Evolutionary conservation across 805 yeast species (phyloP).

Genomic region (Suhomyces prunicola): DNA sequence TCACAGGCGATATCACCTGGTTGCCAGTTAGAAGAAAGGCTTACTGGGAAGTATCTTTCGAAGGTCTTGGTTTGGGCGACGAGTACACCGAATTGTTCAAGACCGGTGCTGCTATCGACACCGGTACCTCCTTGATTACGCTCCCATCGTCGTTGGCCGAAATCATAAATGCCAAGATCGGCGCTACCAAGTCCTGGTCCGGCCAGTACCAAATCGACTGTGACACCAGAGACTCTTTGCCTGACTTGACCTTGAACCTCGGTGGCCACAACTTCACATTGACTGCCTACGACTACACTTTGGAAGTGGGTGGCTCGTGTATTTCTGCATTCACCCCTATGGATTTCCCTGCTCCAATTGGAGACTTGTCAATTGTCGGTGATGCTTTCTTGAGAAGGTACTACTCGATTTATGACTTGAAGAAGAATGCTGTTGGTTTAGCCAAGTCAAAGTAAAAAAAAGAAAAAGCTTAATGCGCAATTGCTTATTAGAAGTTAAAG

Average conservation of each 20-base stretch:
- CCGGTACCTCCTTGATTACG: conserved; percentile 95
- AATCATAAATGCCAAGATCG: conserved; percentile 90
- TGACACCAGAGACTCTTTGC: conserved; percentile 75
- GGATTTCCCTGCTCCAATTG: conserved; percentile 97
- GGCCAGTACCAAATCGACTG: conserved; percentile 97
- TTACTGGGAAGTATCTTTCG: conserved; percentile 97
- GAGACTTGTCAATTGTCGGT: conserved; percentile 94
- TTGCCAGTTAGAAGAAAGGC: conserved; percentile 99
- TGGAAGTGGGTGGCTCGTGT: conserved; percentile 94
- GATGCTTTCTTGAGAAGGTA: conserved; percentile 95
- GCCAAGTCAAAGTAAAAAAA: conserved; percentile 55
- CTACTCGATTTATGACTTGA: conserved; percentile 91
- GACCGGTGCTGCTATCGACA: conserved; percentile 97
- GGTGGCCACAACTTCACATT: conserved; percentile 90
- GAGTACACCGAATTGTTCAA: conserved; percentile 78
- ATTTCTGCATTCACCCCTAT: conserved; percentile 94
- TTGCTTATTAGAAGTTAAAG: neutral
- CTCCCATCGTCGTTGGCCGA: conserved; percentile 95
- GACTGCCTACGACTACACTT: conserved; percentile 84
- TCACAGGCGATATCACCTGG: conserved; percentile 84
- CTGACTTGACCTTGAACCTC: conserved; percentile 88
- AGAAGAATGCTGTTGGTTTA: conserved; percentile 89
- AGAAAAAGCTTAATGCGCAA: neutral
- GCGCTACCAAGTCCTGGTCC: conserved; percentile 95
- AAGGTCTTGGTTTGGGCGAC: conserved; percentile 87